Evolutionary conservation across 164 flowering plant genomes (phyloP), one percentile per base, ranked within the genome.

Genomic region (Dillenia suffruticosa): DNA sequence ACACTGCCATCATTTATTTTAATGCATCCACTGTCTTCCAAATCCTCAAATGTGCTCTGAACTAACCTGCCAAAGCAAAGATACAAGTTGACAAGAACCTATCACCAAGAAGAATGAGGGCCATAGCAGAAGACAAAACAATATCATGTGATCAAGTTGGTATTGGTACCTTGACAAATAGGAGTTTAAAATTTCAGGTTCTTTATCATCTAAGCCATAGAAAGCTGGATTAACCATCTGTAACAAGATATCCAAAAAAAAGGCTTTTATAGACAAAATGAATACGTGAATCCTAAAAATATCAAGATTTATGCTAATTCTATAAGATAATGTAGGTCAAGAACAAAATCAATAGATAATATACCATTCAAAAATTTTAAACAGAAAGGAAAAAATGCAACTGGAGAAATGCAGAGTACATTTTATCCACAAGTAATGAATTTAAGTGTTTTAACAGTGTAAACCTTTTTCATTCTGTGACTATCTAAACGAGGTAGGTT

Each of bases 1-100:
- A 94, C 97, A 69, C 64, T 74, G 62, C 91, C 84, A 57, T 89
- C 99, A 74, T 66, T 69, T 59, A 91, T 77, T 68, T 84, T 85
- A 62, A 91, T 79, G 76, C 99, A 91, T 54, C 97, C 99, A 82
- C 96, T 77, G 62, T 94, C 99, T 75, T 91, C 99, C 58, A 94
- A 75, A 80, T 91, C 99, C 57, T 94, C 96, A 79, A 94, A 86
- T 46, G 97, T 91, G 65, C 69, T 81, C 59, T 88, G 89, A 66
- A 85, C 94, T 56, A 91, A 82, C 69, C 99, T 94, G 84, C 67
- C 62, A 71, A 64, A 47, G 11, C 22, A 53, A 53, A 54, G 75
- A 19, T 16, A 11, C 4, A 40, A 56, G 26, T 51, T 54, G 22
- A 14, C 56, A 22, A 44, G 43, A 6, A 51, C 44, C 16, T 32